Conservation (phyloP, 768 basidiomycete species). For the Amanita exitialis region DNA sequence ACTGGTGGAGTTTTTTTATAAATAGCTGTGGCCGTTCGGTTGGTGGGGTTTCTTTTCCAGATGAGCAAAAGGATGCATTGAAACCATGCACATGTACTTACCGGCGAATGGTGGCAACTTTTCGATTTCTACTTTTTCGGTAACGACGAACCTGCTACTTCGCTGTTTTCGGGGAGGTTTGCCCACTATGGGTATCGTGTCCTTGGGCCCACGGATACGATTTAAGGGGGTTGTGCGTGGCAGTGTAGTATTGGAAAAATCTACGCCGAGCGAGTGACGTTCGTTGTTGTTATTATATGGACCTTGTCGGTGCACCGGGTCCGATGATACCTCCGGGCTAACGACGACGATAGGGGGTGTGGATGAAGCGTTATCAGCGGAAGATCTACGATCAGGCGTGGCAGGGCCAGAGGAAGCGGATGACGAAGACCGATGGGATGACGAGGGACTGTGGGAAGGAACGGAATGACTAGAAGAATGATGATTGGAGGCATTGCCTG, state of each 20-base stretch:
- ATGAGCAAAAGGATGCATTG: neutral
- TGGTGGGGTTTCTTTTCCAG: conserved; percentile 67
- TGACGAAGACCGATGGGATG: conserved; percentile 32
- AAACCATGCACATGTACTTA: conserved; percentile 25
- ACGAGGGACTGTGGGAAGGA: conserved; percentile 28
- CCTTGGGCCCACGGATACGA: conserved; percentile 81
- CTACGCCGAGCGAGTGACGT: conserved; percentile 35
- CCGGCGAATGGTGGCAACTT: conserved; percentile 86
- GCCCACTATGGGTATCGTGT: conserved; percentile 92
- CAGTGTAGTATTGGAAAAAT: conserved; percentile 41
- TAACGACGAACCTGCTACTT: conserved; percentile 92
- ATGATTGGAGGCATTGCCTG: conserved; percentile 27
- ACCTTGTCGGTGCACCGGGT: conserved; percentile 30
- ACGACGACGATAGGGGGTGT: conserved; percentile 85
- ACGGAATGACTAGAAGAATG: conserved; percentile 28
- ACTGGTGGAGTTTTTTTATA: conserved; percentile 91
- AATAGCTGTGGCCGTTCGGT: conserved; percentile 87
- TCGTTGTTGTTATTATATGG: conserved; percentile 35
- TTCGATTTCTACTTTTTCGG: conserved; percentile 95
- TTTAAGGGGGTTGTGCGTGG: conserved; percentile 62
- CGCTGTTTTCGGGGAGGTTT: conserved; percentile 97
- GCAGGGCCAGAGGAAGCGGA: conserved; percentile 27
- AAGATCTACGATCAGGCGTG: conserved; percentile 53
- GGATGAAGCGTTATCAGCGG: conserved; percentile 32
- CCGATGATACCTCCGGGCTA: conserved; percentile 54